A percentile compares a stretch with the other conserved stretches of the same genome.
phyloP scores from a whole-genome alignment of 352 stramenopile species.

The Plasmopara muralis region DNA sequence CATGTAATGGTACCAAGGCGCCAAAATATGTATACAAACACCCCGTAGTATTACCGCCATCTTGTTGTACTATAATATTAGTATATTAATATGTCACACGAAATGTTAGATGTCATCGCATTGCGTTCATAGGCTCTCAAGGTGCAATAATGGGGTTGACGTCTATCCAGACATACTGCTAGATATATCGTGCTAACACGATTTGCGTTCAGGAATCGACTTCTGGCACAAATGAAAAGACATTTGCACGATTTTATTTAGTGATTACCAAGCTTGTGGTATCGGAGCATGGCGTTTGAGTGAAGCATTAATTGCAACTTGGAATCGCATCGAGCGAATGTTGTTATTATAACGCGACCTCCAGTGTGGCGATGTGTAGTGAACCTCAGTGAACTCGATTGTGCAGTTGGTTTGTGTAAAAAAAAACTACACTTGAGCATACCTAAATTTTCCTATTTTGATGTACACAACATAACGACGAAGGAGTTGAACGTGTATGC shows the following conservation, averaged over 20 bases:
- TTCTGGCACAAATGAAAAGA: conserved; percentile 65
- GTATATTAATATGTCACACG: too few species aligned
- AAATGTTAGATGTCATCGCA: too few species aligned
- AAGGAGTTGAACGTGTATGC: not conserved
- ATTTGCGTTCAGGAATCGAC: conserved; percentile 88
- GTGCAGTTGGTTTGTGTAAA: conserved; percentile 28
- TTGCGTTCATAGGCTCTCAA: conserved; percentile 97
- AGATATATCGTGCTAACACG: conserved; percentile 97
- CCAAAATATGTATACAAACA: too few species aligned
- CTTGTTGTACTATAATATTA: too few species aligned
- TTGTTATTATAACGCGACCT: conserved; percentile 88
- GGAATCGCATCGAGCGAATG: conserved; percentile 96
- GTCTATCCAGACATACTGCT: conserved; percentile 68
- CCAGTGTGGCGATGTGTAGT: too few species aligned
- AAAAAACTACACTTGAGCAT: conserved; percentile 59
- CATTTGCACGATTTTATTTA: conserved; percentile 96
- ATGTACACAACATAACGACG: not conserved
- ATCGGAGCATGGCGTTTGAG: conserved; percentile 73
- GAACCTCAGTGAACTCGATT: too few species aligned
- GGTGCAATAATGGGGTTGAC: conserved; percentile 93
- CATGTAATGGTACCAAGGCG: too few species aligned
- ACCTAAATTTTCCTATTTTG: conserved; percentile 41
- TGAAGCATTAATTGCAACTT: conserved; percentile 87
- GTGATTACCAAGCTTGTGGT: conserved; percentile 92
- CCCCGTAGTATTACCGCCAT: too few species aligned